These are phyloP conservation scores for Populus hybrid DNA, from an alignment of 441 rosid genomes.

Conservation along the genomic window DNA sequence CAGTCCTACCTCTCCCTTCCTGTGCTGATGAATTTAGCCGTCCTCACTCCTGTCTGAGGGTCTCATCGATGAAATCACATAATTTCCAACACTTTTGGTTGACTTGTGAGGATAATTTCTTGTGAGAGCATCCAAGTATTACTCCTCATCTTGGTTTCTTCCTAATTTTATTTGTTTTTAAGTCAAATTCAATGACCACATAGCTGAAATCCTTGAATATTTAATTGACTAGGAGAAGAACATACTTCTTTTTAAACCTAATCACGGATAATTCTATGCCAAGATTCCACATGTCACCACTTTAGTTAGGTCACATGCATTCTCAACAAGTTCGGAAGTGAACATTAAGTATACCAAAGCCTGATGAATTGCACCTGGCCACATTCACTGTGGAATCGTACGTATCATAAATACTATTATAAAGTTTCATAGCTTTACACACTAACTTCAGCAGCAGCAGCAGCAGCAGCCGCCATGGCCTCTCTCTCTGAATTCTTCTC, in stretches of 20 bases:
- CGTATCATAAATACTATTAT: not conserved
- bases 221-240: not conserved
- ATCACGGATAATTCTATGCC: not conserved
- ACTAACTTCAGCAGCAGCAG: not conserved
- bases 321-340: not conserved
- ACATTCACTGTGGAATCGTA: not conserved
- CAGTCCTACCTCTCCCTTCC: not conserved
- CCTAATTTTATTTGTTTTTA: too few species aligned
- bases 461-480: constrained; percentile 25
- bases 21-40: not conserved
- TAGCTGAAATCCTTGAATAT: not conserved
- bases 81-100: not conserved
- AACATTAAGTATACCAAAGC: not conserved
- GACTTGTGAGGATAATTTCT: not conserved
- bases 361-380: not conserved
- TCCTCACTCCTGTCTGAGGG: not conserved
- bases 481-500: constrained; percentile 31
- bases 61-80: not conserved
- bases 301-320: not conserved
- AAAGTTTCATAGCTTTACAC: not conserved
- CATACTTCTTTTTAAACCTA: not conserved
- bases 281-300: constrained; percentile 1
- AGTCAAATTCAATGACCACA: too few species aligned
- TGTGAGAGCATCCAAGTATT: not conserved
- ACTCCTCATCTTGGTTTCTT: not conserved